Conservation (phyloP, 192 early-diverging fungal genomes). For the Coemansia sp. region DNA sequence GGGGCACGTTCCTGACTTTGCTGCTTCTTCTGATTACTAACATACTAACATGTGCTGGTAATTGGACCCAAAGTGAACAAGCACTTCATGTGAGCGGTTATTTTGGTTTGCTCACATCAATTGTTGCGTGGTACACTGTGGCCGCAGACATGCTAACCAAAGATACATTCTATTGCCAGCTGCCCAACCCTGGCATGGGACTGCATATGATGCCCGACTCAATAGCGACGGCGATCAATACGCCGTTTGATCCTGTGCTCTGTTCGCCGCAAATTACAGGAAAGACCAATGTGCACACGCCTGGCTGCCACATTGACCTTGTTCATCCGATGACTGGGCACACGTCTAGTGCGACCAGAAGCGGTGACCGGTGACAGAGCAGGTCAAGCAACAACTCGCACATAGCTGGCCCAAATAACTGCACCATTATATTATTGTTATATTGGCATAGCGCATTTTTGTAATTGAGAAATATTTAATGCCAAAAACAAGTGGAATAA, state of each 20-base stretch:
- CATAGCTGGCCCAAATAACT: not conserved
- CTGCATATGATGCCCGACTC: constrained; percentile 5
- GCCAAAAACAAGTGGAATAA: not conserved
- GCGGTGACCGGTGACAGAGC: not conserved
- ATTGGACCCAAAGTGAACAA: constrained; percentile 42
- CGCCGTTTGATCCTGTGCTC: constrained; percentile 11
- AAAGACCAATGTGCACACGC: constrained; percentile 21
- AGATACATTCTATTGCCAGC: constrained; percentile 55
- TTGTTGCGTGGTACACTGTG: constrained; percentile 57
- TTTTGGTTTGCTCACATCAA: constrained; percentile 50
- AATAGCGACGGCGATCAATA: constrained; percentile 17
- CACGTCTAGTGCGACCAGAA: not conserved
- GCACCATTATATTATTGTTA: not conserved
- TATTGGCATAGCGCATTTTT: not conserved
- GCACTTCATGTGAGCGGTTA: constrained; percentile 48
- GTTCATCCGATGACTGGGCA: constrained; percentile 11
- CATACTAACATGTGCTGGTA: constrained; percentile 45
- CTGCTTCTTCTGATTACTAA: constrained; percentile 53
- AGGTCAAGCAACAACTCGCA: not conserved
- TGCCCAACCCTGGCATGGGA: constrained; percentile 52
- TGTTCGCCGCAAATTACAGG: constrained; percentile 4
- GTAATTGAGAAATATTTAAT: not conserved
- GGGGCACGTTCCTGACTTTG: constrained; percentile 48
- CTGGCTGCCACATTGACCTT: constrained; percentile 32
- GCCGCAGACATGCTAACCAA: constrained; percentile 55